These are phyloP conservation scores for Gleditsia sinensis DNA, from an alignment of 306 rosid genomes.

Conservation along the genomic window DNA sequence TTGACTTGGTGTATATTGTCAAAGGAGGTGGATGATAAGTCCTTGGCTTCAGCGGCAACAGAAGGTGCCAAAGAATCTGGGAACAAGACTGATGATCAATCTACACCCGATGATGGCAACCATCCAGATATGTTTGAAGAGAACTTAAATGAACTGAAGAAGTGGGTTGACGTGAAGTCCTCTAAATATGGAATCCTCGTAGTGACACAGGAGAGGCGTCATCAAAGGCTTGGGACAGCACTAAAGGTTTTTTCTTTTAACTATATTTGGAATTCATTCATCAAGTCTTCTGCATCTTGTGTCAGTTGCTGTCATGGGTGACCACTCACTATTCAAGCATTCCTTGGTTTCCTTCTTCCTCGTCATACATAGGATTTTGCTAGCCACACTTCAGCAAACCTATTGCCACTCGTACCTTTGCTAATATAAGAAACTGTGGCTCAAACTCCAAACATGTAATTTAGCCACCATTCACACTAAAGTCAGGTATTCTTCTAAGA, in stretches of 20 bases:
- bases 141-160: slow-evolving; percentile 76
- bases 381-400: not conserved
- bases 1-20: slow-evolving; percentile 63
- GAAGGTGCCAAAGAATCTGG: slow-evolving; percentile 48
- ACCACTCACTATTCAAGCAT: slow-evolving; percentile 11
- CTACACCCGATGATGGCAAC: slow-evolving; percentile 34
- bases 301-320: slow-evolving; percentile 29
- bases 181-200: slow-evolving; percentile 76
- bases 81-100: slow-evolving; percentile 41
- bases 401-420: not conserved
- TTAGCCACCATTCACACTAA: no score
- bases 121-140: slow-evolving; percentile 69
- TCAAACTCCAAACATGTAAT: no score
- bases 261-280: not conserved
- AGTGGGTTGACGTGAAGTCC: slow-evolving; percentile 86
- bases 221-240: slow-evolving; percentile 82
- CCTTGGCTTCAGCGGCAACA: slow-evolving; percentile 33
- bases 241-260: slow-evolving; percentile 61
- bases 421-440: not conserved
- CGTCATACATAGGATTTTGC: not conserved
- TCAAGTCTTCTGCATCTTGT: not conserved
- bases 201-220: slow-evolving; percentile 73
- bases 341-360: not conserved
- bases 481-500: no score
- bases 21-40: slow-evolving; percentile 54